Conservation (phyloP, 2,329 filamentous ascomycete genomes). For the Coniella vitis region DNA sequence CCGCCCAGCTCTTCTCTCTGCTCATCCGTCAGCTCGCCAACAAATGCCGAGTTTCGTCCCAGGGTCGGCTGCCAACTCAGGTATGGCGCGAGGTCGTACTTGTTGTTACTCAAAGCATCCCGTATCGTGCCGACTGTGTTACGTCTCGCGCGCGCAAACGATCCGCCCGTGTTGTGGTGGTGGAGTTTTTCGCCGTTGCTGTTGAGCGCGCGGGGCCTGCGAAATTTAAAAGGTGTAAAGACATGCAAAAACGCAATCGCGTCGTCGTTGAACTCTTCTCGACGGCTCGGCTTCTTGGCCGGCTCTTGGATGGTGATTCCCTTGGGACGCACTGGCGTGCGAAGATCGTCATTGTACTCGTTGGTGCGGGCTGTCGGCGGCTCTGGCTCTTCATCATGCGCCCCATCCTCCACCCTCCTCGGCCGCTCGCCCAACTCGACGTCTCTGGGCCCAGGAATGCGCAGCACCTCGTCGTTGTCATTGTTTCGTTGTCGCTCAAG, state of each 20-base stretch:
- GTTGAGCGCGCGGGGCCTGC: slow-evolving; percentile 24
- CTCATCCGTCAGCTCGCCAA: slow-evolving; percentile 73
- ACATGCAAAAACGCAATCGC: slow-evolving; percentile 29
- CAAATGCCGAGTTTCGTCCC: slow-evolving; percentile 86
- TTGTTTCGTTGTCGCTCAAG: slow-evolving; percentile 74
- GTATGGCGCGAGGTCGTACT: slow-evolving; percentile 66
- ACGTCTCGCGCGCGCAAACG: slow-evolving; percentile 26
- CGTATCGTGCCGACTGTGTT: slow-evolving; percentile 54
- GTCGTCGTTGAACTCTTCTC: slow-evolving; percentile 37
- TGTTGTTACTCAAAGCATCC: slow-evolving; percentile 47
- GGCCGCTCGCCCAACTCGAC: slow-evolving; percentile 77
- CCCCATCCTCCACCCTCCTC: slow-evolving; percentile 36
- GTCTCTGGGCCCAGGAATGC: slow-evolving; percentile 88
- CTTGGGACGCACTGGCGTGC: slow-evolving; percentile 21
- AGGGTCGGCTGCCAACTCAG: slow-evolving; percentile 91
- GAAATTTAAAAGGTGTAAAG: slow-evolving; percentile 27
- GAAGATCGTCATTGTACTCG: slow-evolving; percentile 1
- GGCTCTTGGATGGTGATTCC: slow-evolving; percentile 62
- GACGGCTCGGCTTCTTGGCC: slow-evolving; percentile 35
- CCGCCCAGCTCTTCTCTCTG: slow-evolving; percentile 93
- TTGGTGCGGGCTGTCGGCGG: slow-evolving; percentile 7
- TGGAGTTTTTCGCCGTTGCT: slow-evolving; percentile 30
- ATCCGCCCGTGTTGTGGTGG: slow-evolving; percentile 29
- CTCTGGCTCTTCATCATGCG: slow-evolving; percentile 25
- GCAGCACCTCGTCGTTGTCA: slow-evolving; percentile 65